A percentile compares a stretch with the other conserved stretches of the same genome.
These are phyloP conservation scores for Candida cerambycidarum DNA, from an alignment of 805 yeast genomes.

Conservation along the genomic window DNA sequence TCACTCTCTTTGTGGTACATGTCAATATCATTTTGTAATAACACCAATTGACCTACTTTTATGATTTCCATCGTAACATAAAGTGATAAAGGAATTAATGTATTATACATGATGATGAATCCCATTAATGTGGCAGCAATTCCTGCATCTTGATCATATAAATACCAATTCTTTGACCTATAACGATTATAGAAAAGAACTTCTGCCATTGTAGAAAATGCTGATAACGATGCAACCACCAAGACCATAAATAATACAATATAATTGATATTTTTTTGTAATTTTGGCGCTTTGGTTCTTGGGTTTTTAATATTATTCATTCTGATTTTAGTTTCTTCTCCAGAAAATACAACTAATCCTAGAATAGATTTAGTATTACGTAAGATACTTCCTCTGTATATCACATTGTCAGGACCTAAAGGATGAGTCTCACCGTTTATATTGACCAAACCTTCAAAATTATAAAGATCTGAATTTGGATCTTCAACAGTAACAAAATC, in stretches of 20 bases:
- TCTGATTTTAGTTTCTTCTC: slow-evolving; percentile 93
- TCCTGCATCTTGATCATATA: slow-evolving; percentile 71
- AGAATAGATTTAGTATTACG: slow-evolving; percentile 75
- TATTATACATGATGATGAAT: slow-evolving; percentile 94
- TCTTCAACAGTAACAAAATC: slow-evolving; percentile 75
- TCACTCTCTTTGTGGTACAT: slow-evolving; percentile 84
- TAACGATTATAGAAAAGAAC: slow-evolving; percentile 46
- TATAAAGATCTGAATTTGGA: slow-evolving; percentile 88
- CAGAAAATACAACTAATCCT: slow-evolving; percentile 88
- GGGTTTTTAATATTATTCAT: slow-evolving; percentile 93
- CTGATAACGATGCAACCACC: slow-evolving; percentile 70
- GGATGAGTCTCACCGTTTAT: slow-evolving; percentile 48
- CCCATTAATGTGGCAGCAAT: slow-evolving; percentile 91
- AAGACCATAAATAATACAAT: slow-evolving; percentile 87
- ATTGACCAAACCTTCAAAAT: slow-evolving; percentile 76
- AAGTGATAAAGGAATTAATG: slow-evolving; percentile 89
- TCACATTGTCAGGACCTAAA: slow-evolving; percentile 75
- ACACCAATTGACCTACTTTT: slow-evolving; percentile 78
- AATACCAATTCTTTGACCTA: slow-evolving; percentile 64
- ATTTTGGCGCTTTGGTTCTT: slow-evolving; percentile 87
- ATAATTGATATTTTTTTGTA: slow-evolving; percentile 77
- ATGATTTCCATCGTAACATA: slow-evolving; percentile 97
- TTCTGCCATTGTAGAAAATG: slow-evolving; percentile 82
- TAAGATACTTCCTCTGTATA: slow-evolving; percentile 86
- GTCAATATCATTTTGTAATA: slow-evolving; percentile 88